These are phyloP conservation scores for Pseudogymnoascus sp. DNA, from an alignment of 2,329 filamentous ascomycete species.

Conservation along the genomic window DNA sequence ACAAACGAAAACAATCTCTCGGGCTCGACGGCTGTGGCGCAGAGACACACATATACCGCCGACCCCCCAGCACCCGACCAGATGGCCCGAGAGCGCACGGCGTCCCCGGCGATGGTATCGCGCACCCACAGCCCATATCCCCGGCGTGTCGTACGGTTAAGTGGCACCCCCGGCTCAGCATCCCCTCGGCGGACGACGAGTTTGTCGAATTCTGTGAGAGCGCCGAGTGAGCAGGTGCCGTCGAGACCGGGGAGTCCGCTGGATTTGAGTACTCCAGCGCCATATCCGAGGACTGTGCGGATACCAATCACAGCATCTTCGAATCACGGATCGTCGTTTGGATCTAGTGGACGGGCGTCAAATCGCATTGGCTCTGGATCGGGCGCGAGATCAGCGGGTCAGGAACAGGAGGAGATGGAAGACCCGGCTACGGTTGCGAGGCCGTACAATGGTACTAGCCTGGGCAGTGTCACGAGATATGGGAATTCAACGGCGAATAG, in stretches of 20 bases:
- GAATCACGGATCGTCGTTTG: conserved; percentile 19
- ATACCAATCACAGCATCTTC: conserved; percentile 22
- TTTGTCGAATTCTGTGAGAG: conserved; percentile 21
- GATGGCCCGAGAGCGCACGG: not conserved
- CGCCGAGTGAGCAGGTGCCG: conserved; percentile 13
- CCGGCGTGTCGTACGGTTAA: conserved; percentile 25
- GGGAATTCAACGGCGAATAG: conserved; percentile 39
- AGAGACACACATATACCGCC: not conserved
- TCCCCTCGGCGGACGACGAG: conserved; percentile 22
- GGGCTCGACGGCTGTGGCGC: not conserved
- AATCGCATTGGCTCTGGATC: conserved; percentile 19
- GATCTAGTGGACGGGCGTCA: conserved; percentile 23
- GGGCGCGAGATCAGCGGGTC: conserved; percentile 15
- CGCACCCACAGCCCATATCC: conserved; percentile 21
- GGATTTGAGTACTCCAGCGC: conserved; percentile 26
- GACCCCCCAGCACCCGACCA: not conserved
- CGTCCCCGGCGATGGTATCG: not conserved
- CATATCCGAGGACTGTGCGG: conserved; percentile 22
- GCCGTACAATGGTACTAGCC: conserved; percentile 37
- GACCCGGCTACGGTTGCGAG: conserved; percentile 40
- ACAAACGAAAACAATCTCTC: not conserved
- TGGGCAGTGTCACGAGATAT: conserved; percentile 46
- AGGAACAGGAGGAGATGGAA: conserved; percentile 20
- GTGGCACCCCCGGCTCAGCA: conserved; percentile 24
- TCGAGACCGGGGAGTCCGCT: conserved; percentile 16